Evolutionary conservation across 495 filamentous ascomycete species (phyloP), one percentile per base, ranked within the genome.

Genomic region (Elasticomyces elasticus): DNA sequence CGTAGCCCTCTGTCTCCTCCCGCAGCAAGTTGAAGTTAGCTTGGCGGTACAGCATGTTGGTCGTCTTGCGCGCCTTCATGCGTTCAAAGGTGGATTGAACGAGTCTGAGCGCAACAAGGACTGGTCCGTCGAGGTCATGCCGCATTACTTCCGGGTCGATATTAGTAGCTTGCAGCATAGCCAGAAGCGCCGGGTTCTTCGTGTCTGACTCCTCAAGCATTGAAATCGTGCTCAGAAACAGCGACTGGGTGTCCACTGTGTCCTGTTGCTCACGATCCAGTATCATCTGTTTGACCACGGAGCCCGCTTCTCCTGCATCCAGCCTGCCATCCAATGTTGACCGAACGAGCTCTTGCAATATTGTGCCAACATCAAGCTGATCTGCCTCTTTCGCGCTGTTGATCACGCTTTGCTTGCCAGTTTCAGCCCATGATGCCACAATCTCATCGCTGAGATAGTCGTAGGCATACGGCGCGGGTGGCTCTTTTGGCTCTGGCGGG

Each of bases 1-100:
- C 84, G 63, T 90, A 99, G 27, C 94, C 94, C 68, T 99, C 94
- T 0, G 87, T 86, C 68, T 99, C 94, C 73, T 99, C 94, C 27
- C 94, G 79, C 17, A 99, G 73, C 1, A 99, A 73, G 62, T 99
- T 99, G 72, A 95, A 95, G 64, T 94, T 96, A 0, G 89, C 86
- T 65, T 97, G 94, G 42, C 89, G 84, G 63, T 99, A 99, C 1
- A 97, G 79, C 17, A 91, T 70, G 61, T 92, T 89, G 7, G 94
- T 99, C 49, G 88, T 83, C 58, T 94, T 87, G 49, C 90, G 82
- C 56, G 94, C 86, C 2, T 82, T 84, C 63, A 90, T 80, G 45
- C 83, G 79, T n/a, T 76, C 72, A 64, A 96, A 99, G 0, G 83
- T 86, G 4, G 82, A 79, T n/a, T 87, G 82, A 44, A 95, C 85